phyloP scores from a whole-genome alignment of 768 basidiomycete species.

The Lactarius hengduanensis region DNA sequence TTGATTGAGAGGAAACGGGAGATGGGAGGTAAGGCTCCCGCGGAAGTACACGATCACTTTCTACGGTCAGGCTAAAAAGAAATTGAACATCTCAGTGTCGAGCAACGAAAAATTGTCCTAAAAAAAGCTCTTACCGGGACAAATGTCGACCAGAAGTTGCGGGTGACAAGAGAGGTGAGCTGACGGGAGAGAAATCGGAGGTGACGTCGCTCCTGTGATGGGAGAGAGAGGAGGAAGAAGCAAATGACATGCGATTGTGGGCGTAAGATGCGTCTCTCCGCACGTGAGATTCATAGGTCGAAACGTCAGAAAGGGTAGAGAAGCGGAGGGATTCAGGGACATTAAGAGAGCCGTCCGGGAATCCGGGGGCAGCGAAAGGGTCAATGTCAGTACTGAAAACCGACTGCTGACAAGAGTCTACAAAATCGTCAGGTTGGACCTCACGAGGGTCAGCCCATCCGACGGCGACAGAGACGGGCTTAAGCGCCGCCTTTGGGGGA shows the following conservation, averaged over 20 bases:
- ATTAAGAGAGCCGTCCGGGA: conserved; percentile 41
- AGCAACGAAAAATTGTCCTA: background rate
- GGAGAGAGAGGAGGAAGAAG: conserved; percentile 58
- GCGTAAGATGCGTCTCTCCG: conserved; percentile 41
- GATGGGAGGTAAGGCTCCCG: conserved; percentile 16
- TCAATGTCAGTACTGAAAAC: conserved; percentile 62
- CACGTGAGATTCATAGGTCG: conserved; percentile 44
- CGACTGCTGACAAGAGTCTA: conserved; percentile 42
- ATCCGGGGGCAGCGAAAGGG: conserved; percentile 57
- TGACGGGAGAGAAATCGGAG: conserved; percentile 22
- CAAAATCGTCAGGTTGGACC: conserved; percentile 46
- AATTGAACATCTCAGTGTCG: background rate
- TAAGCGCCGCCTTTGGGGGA: conserved; percentile 42
- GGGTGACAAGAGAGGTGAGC: conserved; percentile 24
- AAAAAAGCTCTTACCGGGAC: conserved; percentile 20
- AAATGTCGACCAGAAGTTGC: conserved; percentile 10
- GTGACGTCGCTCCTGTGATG: conserved; percentile 33
- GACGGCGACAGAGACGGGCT: conserved; percentile 56
- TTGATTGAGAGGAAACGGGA: conserved; percentile 17
- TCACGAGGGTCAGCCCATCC: conserved; percentile 55
- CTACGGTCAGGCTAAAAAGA: conserved; percentile 22
- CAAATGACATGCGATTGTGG: conserved; percentile 51
- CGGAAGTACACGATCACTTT: conserved; percentile 23
- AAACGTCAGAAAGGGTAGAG: conserved; percentile 54
- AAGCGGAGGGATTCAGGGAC: conserved; percentile 46